A percentile compares a stretch with the other conserved stretches of the same genome.
phyloP scores from a whole-genome alignment of 2,329 filamentous ascomycete species.

The Pseudogymnoascus sp. region DNA sequence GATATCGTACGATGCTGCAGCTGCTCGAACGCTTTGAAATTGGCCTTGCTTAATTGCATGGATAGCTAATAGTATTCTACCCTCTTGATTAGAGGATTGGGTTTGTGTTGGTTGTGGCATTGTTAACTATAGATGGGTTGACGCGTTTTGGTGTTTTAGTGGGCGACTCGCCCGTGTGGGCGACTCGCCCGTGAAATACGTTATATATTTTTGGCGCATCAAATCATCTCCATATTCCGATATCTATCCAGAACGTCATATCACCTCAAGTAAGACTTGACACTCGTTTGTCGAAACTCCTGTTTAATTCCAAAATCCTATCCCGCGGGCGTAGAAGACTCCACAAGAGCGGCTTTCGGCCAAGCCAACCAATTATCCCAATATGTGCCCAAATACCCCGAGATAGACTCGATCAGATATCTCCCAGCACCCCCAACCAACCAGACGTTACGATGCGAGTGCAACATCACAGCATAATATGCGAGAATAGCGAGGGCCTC shows the following conservation, averaged over 20 bases:
- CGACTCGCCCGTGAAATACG: no score
- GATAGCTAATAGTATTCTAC: no score
- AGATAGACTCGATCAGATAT: conserved; percentile 20
- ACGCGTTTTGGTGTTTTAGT: no score
- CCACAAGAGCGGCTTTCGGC: background rate
- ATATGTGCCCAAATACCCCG: conserved; percentile 15
- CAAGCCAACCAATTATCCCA: conserved; percentile 18
- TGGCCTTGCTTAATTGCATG: no score
- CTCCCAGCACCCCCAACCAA: conserved; percentile 21
- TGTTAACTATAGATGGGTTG: no score
- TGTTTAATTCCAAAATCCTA: background rate
- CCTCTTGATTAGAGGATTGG: no score
- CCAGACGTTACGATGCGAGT: conserved; percentile 22
- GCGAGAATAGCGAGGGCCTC: conserved; percentile 33
- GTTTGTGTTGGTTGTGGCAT: no score
- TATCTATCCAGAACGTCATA: background rate
- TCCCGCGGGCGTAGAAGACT: background rate
- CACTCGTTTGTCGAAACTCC: background rate
- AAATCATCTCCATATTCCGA: background rate
- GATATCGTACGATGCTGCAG: no score
- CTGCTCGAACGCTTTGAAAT: no score
- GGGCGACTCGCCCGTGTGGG: no score
- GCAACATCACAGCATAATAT: conserved; percentile 31
- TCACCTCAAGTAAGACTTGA: background rate
- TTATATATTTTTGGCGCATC: background rate